These are phyloP conservation scores for Psilocybe tampanensis DNA, from an alignment of 768 basidiomycete species.

Conservation along the genomic window DNA sequence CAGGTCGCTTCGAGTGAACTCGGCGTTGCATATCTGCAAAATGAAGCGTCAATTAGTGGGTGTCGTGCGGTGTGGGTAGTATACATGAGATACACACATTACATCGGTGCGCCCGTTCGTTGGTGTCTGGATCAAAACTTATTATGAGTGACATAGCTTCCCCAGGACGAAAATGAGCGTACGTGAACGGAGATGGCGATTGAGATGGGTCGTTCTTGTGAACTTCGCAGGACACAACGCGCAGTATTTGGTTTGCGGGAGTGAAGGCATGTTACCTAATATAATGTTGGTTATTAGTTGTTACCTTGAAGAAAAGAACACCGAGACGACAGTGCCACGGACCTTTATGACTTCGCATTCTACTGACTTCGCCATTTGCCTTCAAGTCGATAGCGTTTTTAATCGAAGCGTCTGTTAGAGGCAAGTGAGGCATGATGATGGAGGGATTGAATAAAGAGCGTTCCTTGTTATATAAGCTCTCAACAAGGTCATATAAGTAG, in stretches of 20 bases:
- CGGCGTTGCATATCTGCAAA: slow-evolving; percentile 60
- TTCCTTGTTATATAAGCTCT: slow-evolving; percentile 37
- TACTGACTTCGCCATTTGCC: slow-evolving; percentile 43
- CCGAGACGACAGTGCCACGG: slow-evolving; percentile 4
- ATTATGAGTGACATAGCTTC: not conserved
- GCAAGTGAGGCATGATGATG: slow-evolving; percentile 28
- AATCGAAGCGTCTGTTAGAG: slow-evolving; percentile 26
- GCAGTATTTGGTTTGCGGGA: slow-evolving; percentile 76
- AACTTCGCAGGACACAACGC: slow-evolving; percentile 73
- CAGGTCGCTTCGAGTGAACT: slow-evolving; percentile 75
- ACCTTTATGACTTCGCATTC: slow-evolving; percentile 48
- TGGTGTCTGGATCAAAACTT: slow-evolving; percentile 57
- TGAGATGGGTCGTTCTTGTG: slow-evolving; percentile 73
- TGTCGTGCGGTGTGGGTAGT: not conserved
- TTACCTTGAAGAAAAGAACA: not conserved
- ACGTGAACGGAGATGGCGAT: slow-evolving; percentile 76
- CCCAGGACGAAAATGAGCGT: slow-evolving; percentile 25
- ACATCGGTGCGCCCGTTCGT: slow-evolving; percentile 66
- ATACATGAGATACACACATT: slow-evolving; percentile 46
- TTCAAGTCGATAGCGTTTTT: slow-evolving; percentile 38
- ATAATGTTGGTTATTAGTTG: slow-evolving; percentile 5
- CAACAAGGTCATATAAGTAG: slow-evolving; percentile 15
- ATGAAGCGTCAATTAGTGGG: slow-evolving; percentile 4
- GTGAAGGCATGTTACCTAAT: slow-evolving; percentile 65
- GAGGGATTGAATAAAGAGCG: slow-evolving; percentile 26